phyloP scores from a whole-genome alignment of 2,329 filamentous ascomycete species.

The Fonsecaea erecta region DNA sequence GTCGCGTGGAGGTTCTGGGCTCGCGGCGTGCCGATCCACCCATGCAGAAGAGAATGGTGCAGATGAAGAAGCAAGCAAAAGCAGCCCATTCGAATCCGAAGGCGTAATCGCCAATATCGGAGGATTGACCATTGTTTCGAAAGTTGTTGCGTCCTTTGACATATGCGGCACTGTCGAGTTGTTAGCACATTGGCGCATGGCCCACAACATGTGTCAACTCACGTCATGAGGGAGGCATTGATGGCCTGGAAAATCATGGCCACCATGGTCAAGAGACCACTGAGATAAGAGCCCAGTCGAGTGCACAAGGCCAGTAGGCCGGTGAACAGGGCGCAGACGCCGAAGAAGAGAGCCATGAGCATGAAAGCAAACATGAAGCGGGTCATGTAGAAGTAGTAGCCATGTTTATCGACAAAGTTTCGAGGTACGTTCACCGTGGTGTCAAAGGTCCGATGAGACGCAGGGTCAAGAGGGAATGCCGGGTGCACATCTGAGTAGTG shows the following conservation, averaged over 20 bases:
- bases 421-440: constrained; percentile 59
- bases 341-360: constrained; percentile 82
- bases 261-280: constrained; percentile 57
- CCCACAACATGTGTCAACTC: constrained; percentile 44
- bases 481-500: constrained; percentile 70
- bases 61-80: constrained; percentile 59
- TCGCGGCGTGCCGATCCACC: constrained; percentile 41
- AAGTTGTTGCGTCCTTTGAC: constrained; percentile 63
- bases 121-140: constrained; percentile 52
- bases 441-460: constrained; percentile 61
- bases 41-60: constrained; percentile 62
- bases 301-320: constrained; percentile 57
- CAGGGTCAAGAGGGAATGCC: constrained; percentile 68
- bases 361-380: constrained; percentile 93
- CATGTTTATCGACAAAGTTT: constrained; percentile 62
- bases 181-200: constrained; percentile 8
- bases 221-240: constrained; percentile 66
- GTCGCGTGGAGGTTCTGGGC: constrained; percentile 14
- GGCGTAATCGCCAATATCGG: constrained; percentile 61
- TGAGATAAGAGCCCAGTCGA: constrained; percentile 57
- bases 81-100: constrained; percentile 68
- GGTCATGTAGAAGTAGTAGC: constrained; percentile 81
- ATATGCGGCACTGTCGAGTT: constrained; percentile 59
- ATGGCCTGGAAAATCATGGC: constrained; percentile 65
- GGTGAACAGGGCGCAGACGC: constrained; percentile 50